Evolutionary conservation across 2,329 filamentous ascomycete species (phyloP), one percentile per base, ranked within the genome.

Genomic region (Plectosphaerella cucumerina): DNA sequence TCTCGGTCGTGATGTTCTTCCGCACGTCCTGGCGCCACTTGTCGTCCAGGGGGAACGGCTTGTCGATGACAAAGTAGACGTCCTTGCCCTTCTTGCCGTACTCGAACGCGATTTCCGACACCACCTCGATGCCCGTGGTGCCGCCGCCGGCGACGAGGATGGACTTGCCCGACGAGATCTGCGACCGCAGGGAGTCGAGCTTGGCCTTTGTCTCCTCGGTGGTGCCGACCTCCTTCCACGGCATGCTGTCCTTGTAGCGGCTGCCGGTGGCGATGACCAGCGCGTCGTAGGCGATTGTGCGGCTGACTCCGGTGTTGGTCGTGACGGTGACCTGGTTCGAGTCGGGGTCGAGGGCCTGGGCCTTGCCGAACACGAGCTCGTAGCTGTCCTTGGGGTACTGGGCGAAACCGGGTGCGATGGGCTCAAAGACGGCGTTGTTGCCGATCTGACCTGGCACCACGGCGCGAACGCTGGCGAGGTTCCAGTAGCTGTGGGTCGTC

Each of bases 181-280:
- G 58, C 2, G 60, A 35, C 21, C 69, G 70, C 34, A 73, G 57
- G 17, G 56, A 49, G 23, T 66, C 65, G 4, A 80, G 58, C 18
- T 62, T 64, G 1, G 63, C 60, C 49, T 69, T 70, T 23, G 76
- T 77, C 50, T 70, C 59, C 49, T 73, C 66, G 0, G 72, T 71
- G 2, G 70, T 70, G 5, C 62, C 69, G 10, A 75, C 55, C 18
- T 62, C 64, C 62, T 82, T 83, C 63, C 75, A 82, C 1, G 80
- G 78, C 64, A 76, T 67, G 53, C 61, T 64, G 5, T 68, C 71
- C 20, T 59, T 65, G 31, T 71, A 68, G 23, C 67, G 65, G 3
- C 75, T 65, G 8, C 81, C 81, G 0, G 80, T 82, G 3, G 78
- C 77, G 37, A 81, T 62, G 31, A 82, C 70, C 8, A 82, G 68